Evolutionary conservation across 2,329 filamentous ascomycete species (phyloP), one percentile per base, ranked within the genome.

Genomic region (Monosporascus sp.): DNA sequence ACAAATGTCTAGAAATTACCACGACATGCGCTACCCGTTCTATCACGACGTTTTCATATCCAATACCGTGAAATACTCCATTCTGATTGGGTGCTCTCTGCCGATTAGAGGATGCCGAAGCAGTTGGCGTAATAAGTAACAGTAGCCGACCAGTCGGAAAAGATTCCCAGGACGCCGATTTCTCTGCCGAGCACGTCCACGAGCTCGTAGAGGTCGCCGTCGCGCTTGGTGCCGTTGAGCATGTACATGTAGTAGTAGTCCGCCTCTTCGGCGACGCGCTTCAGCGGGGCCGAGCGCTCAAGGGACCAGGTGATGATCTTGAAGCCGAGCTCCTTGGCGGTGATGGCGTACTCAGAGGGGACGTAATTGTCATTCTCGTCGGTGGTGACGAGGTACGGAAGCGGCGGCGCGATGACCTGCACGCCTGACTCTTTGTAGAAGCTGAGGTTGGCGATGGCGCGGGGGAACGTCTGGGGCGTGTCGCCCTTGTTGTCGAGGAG

Each of bases 101-200:
- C 20, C 43, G 4, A 31, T 45, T 53, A 61, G 27, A 60, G 57
- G 8, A 64, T 46, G 3, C 59, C 78, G 58, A 88, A 83, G 70
- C 86, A 89, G 62, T 87, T 89, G 58, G 85, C 86, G 68, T 87
- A 89, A 59, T 86, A 89, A 0, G 84, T 87, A 7, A 82, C 78
- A 0, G 85, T 87, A 11, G 82, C 81, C 17, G 80, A 79, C 87
- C 86, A 89, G 66, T 89, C 87, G 4, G 80, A 79, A 61, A 89
- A 89, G 56, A 89, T 76, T 5, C 76, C 83, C 31, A 72, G 68
- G 15, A 87, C 80, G 1, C 80, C 79, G 9, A 89, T 79, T 60
- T 88, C 70, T 58, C 77, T 73, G 2, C 75, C 79, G 54, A 90
- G 70, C 1, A 87, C 83, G 60, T 89, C 79, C 38, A 89, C 65